Evolutionary conservation across 768 basidiomycete species (phyloP).

Genomic region (Lactifluus hygrophoroides): DNA sequence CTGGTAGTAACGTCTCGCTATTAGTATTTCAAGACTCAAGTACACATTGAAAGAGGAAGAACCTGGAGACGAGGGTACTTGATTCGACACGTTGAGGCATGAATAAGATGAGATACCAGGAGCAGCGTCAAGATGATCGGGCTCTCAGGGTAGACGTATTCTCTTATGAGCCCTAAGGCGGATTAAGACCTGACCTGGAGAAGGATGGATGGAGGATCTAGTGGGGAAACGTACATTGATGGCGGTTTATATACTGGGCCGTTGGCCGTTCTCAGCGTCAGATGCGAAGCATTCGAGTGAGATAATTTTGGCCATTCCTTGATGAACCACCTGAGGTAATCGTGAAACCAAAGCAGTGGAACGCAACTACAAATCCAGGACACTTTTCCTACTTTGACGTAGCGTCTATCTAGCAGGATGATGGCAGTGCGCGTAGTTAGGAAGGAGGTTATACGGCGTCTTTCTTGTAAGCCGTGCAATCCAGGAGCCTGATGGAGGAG

Average conservation of each 20-base stretch:
- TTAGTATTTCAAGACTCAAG: not conserved
- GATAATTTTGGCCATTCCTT: not conserved
- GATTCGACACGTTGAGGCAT: constrained; percentile 1
- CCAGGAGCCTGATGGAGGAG: not conserved
- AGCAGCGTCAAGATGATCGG: not conserved
- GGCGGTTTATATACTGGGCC: not conserved
- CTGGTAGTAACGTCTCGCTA: not conserved
- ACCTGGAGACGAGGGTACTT: not conserved
- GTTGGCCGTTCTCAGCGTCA: not conserved
- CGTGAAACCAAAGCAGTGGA: not conserved
- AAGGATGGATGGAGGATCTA: not conserved
- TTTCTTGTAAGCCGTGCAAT: not conserved
- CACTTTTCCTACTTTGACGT: not conserved
- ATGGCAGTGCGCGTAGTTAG: not conserved
- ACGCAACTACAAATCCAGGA: not conserved
- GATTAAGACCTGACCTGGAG: not conserved
- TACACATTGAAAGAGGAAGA: not conserved
- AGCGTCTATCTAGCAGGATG: not conserved
- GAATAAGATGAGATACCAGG: not conserved
- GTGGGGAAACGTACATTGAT: not conserved
- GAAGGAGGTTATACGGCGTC: not conserved
- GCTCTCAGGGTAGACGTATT: not conserved
- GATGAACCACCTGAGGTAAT: not conserved
- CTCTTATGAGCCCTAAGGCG: not conserved
- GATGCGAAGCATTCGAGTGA: not conserved